Base-by-base conservation (phyloP, 2,329 filamentous ascomycete genomes). In the Pseudomassariella vexata region DNA sequence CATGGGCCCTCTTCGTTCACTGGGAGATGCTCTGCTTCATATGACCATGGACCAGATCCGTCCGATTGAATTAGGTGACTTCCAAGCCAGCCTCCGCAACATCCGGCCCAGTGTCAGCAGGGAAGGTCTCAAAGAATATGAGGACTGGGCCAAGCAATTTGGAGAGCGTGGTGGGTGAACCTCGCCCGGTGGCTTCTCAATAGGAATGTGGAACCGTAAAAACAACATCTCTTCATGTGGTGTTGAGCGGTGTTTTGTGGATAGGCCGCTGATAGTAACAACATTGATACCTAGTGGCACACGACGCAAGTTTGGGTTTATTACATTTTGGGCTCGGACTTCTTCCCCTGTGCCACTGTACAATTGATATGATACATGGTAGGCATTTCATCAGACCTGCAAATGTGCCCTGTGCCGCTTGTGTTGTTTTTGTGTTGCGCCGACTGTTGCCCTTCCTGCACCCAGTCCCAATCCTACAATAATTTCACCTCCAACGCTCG, bases 31-130 rank as follows among this genome's bases (percentile, higher is more conserved):
- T 24, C 65, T 98, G 19, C 68, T 98, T 20, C 80, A 85, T 44
- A 96, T 94, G 70, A 85, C 83, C 0, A 94, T 92, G 75, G 92
- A 98, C 39, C 79, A 96, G 46, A 96, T 98, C 45, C 73, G 89
- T 9, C 82, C 89, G 1, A 96, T 98, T 39, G 73, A 74, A 32
- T 74, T 94, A 34, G 55, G 69, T 23, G 92, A 98, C 55, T 98
- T 98, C 47, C 66, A 85, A 49, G 78, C 85, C 10, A 95, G 88
- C 60, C 63, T 98, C 39, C 64, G 68, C 24, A 94, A 80, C 11
- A 96, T 98, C 42, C 71, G 90, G 28, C 90, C 92, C 0, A 94
- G 86, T 57, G 90, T 98, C 3, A 87, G 85, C 52, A 84, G 81
- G 53, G 70, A 85, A 32, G 88, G 92, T 0, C 60, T 98, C 23